A percentile compares a stretch with the other conserved stretches of the same genome.
phyloP scores from a whole-genome alignment of 2,329 filamentous ascomycete species.

The Xenosphaeropsis pyriputrescens region DNA sequence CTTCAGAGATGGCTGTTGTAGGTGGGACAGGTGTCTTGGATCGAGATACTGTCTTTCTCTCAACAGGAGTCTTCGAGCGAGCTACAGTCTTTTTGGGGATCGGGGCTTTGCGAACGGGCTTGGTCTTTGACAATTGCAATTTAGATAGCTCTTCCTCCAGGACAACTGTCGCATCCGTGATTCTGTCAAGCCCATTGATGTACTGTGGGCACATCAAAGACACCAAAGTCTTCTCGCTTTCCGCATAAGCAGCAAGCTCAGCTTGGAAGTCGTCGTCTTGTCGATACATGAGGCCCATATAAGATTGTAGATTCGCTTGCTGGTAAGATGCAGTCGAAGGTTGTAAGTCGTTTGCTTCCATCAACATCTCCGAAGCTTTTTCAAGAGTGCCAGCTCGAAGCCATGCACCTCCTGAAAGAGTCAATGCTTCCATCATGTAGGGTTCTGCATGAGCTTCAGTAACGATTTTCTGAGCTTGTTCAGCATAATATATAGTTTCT shows the following conservation, averaged over 20 bases:
- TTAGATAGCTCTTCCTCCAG: constrained; percentile 11
- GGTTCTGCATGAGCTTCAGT: constrained; percentile 12
- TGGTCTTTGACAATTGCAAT: constrained; percentile 18
- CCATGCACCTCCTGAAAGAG: constrained; percentile 39
- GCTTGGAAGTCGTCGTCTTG: constrained; percentile 28
- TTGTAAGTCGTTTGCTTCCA: constrained; percentile 36
- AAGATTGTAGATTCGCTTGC: constrained; percentile 30
- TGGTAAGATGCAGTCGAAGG: constrained; percentile 20
- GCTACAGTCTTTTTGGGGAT: constrained; percentile 7
- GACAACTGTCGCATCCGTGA: constrained; percentile 6
- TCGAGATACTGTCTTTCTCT: constrained; percentile 15
- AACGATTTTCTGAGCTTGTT: constrained; percentile 70
- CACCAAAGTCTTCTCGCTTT: constrained; percentile 27
- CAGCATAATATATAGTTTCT: constrained; percentile 77
- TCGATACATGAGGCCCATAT: constrained; percentile 37
- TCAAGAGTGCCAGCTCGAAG: constrained; percentile 41
- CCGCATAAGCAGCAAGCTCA: constrained; percentile 31
- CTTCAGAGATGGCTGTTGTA: constrained; percentile 9
- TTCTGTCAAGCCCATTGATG: constrained; percentile 9
- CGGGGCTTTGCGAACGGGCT: constrained; percentile 17
- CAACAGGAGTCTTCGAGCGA: constrained; percentile 12
- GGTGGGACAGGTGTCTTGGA: constrained; percentile 8
- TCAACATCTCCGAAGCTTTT: constrained; percentile 39
- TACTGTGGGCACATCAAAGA: constrained; percentile 24
- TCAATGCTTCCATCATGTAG: constrained; percentile 36